These are phyloP conservation scores for Xylaria scruposa DNA, from an alignment of 495 filamentous ascomycete species.

Conservation along the genomic window DNA sequence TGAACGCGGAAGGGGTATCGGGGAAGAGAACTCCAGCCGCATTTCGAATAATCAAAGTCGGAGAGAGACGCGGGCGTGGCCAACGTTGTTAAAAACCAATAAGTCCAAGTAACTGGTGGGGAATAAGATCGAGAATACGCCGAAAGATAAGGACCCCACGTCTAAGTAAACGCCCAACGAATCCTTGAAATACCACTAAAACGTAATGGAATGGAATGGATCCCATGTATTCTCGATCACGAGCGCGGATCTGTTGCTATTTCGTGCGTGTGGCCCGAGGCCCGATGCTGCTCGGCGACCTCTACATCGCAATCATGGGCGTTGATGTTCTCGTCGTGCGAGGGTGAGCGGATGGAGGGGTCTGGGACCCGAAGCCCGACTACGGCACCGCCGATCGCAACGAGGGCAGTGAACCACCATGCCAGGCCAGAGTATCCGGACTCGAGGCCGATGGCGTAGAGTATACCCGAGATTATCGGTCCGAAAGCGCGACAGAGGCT, in stretches of 20 bases:
- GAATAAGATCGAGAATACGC: slow-evolving; percentile 27
- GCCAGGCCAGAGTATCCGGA: slow-evolving; percentile 83
- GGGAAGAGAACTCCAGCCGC: slow-evolving; percentile 3
- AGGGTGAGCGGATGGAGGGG: slow-evolving; percentile 25
- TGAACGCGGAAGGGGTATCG: slow-evolving; percentile 30
- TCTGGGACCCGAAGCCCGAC: slow-evolving; percentile 59
- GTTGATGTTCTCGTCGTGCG: slow-evolving; percentile 44
- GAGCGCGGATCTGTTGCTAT: neutral
- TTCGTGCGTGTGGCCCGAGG: neutral
- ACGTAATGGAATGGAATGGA: slow-evolving; percentile 1
- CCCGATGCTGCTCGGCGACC: slow-evolving; percentile 21
- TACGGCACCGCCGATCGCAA: slow-evolving; percentile 74
- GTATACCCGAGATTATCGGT: slow-evolving; percentile 82
- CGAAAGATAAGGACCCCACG: slow-evolving; percentile 32
- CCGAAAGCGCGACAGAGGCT: slow-evolving; percentile 87
- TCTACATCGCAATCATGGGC: slow-evolving; percentile 31
- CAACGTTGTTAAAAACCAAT: slow-evolving; percentile 7
- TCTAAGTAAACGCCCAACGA: slow-evolving; percentile 42
- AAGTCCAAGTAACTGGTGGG: slow-evolving; percentile 17
- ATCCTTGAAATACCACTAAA: slow-evolving; percentile 31
- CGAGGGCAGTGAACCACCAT: slow-evolving; percentile 87
- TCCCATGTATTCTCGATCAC: neutral
- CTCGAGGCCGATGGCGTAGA: slow-evolving; percentile 81
- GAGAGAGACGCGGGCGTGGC: neutral
- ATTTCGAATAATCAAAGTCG: neutral